Evolutionary conservation across 176 grass and related monocot genomes (phyloP).

Genomic region (Zoysia pacifica): DNA sequence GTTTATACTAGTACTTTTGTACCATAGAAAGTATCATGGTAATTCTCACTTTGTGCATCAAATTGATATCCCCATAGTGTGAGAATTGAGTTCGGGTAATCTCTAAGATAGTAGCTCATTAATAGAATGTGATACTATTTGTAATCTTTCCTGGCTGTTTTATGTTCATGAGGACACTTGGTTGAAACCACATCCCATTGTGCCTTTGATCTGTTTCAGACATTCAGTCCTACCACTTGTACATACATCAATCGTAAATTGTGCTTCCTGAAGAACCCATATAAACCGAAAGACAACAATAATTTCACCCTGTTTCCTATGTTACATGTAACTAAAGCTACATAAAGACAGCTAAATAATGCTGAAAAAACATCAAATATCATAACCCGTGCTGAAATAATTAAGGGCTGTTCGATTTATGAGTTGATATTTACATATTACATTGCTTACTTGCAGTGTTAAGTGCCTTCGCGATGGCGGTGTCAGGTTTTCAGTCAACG

Average conservation of each 20-base stretch:
- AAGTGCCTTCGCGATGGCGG: slow-evolving; percentile 87
- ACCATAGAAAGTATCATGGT: neutral
- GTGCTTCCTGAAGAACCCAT: slow-evolving; percentile 16
- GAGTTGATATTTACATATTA: slow-evolving; percentile 25
- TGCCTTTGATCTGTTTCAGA: neutral
- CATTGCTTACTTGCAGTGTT: slow-evolving; percentile 49
- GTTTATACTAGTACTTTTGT: too few species aligned
- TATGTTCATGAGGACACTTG: slow-evolving; percentile 2
- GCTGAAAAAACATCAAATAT: neutral
- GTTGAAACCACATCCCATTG: neutral
- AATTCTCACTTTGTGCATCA: neutral
- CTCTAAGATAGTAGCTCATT: neutral
- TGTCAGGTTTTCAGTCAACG: slow-evolving; percentile 65
- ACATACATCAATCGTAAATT: neutral
- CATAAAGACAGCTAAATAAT: neutral
- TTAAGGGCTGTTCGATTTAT: neutral
- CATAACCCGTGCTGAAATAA: neutral
- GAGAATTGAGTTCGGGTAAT: neutral
- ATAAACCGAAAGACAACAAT: neutral
- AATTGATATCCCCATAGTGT: neutral
- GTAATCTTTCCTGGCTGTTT: neutral
- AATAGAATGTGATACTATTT: neutral
- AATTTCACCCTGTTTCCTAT: neutral
- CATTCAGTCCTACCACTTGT: too few species aligned
- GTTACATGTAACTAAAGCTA: neutral